These are phyloP conservation scores for Aspergillus amoenus DNA, from an alignment of 2,329 filamentous ascomycete genomes.

Conservation along the genomic window DNA sequence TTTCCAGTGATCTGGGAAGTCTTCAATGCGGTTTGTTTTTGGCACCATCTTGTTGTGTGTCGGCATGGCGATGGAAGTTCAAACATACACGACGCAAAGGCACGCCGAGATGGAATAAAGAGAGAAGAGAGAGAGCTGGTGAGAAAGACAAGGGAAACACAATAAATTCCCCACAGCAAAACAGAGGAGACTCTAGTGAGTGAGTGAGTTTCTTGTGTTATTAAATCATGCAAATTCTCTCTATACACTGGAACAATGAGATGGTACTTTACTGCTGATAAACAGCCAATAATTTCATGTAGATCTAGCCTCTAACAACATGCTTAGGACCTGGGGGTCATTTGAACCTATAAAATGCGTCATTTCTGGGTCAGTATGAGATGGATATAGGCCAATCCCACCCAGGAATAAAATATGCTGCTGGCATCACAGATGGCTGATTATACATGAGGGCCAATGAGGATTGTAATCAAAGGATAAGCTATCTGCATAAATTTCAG, in stretches of 20 bases:
- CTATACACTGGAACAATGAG: neutral
- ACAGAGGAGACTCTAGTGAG: neutral
- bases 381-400: neutral
- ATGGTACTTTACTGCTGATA: neutral
- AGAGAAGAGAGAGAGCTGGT: neutral
- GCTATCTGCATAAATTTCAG: no score
- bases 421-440: neutral
- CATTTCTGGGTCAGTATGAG: neutral
- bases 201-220: neutral
- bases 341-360: neutral
- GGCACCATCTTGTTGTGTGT: slow-evolving; percentile 1
- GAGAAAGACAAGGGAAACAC: neutral
- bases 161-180: neutral
- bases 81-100: neutral
- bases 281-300: neutral
- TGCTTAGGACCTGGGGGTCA: neutral
- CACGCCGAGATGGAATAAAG: neutral
- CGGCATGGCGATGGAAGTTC: neutral
- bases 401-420: neutral
- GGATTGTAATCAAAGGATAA: no score
- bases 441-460: neutral
- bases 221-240: neutral
- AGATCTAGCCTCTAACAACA: neutral
- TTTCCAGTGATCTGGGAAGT: slow-evolving; percentile 26
- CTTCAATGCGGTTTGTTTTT: slow-evolving; percentile 18